phyloP scores from a whole-genome alignment of 2,329 filamentous ascomycete genomes.

The Pyrenochaeta sp. region DNA sequence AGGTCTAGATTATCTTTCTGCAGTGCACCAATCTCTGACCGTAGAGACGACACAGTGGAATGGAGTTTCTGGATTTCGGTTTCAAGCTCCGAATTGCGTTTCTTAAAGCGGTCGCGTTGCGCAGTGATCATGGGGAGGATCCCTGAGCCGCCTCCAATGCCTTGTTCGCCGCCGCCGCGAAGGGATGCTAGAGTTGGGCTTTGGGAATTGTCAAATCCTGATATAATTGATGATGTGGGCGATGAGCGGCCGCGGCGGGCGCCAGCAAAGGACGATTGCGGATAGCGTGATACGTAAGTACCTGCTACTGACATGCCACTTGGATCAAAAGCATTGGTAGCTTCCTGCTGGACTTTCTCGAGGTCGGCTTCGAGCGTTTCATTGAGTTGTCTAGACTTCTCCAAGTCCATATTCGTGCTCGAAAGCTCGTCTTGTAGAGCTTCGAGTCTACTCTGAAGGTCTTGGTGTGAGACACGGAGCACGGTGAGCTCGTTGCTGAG shows the following conservation, averaged over 20 bases:
- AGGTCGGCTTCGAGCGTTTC: slow-evolving; percentile 92
- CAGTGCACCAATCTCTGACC: slow-evolving; percentile 88
- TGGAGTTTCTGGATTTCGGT: slow-evolving; percentile 87
- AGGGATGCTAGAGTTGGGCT: slow-evolving; percentile 63
- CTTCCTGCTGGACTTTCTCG: slow-evolving; percentile 84
- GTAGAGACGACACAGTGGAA: slow-evolving; percentile 80
- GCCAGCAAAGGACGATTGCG: slow-evolving; percentile 64
- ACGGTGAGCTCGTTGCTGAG: slow-evolving; percentile 92
- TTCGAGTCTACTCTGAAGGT: slow-evolving; percentile 82
- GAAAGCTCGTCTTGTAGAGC: slow-evolving; percentile 85
- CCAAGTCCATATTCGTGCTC: slow-evolving; percentile 82
- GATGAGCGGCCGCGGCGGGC: slow-evolving; percentile 75
- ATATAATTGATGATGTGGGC: slow-evolving; percentile 97
- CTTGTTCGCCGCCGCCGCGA: slow-evolving; percentile 65
- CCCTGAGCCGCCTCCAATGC: slow-evolving; percentile 78
- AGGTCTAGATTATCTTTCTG: slow-evolving; percentile 96
- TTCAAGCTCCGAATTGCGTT: slow-evolving; percentile 90
- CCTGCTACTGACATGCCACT: slow-evolving; percentile 92
- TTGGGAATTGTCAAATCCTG: slow-evolving; percentile 75
- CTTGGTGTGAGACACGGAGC: slow-evolving; percentile 90
- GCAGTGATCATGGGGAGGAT: slow-evolving; percentile 98
- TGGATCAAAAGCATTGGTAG: slow-evolving; percentile 79
- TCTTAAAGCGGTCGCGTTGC: slow-evolving; percentile 97
- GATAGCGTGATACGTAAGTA: slow-evolving; percentile 84
- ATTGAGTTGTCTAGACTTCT: slow-evolving; percentile 83